Evolutionary conservation across 352 stramenopile genomes (phyloP).

Genomic region (Ochromonadaceae sp.): DNA sequence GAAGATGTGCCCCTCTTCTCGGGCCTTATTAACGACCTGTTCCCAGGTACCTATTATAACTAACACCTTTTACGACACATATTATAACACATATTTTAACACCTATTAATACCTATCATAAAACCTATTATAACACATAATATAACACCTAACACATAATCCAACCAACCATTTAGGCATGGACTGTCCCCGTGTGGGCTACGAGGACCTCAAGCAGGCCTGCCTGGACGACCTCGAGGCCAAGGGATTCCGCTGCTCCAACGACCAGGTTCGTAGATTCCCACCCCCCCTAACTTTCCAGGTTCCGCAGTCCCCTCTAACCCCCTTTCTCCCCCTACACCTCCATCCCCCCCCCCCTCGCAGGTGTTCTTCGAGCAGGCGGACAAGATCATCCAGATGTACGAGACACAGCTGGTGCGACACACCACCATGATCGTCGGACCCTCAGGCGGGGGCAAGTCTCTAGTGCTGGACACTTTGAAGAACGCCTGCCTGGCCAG

Average conservation of each 20-base stretch:
- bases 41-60: constrained; percentile 49
- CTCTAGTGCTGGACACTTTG: constrained; percentile 68
- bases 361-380: constrained; percentile 71
- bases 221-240: constrained; percentile 61
- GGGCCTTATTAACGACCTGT: constrained; percentile 72
- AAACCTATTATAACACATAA: too few species aligned
- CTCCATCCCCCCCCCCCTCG: too few species aligned
- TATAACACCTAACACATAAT: too few species aligned
- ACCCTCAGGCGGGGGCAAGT: constrained; percentile 75
- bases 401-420: constrained; percentile 83
- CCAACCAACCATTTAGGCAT: too few species aligned
- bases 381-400: constrained; percentile 93
- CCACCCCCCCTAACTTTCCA: too few species aligned
- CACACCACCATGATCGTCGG: constrained; percentile 91
- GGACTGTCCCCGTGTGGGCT: constrained; percentile 74
- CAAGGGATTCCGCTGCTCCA: constrained; percentile 55
- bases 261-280: too few species aligned
- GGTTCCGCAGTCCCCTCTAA: too few species aligned
- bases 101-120: too few species aligned
- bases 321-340: too few species aligned
- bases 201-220: constrained; percentile 63
- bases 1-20: constrained; percentile 75
- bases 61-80: too few species aligned
- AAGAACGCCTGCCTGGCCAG: constrained; percentile 57
- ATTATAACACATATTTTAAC: too few species aligned